Evolutionary conservation across 441 rosid species (phyloP), one percentile per base, ranked within the genome.

Genomic region (Populus hybrid): DNA sequence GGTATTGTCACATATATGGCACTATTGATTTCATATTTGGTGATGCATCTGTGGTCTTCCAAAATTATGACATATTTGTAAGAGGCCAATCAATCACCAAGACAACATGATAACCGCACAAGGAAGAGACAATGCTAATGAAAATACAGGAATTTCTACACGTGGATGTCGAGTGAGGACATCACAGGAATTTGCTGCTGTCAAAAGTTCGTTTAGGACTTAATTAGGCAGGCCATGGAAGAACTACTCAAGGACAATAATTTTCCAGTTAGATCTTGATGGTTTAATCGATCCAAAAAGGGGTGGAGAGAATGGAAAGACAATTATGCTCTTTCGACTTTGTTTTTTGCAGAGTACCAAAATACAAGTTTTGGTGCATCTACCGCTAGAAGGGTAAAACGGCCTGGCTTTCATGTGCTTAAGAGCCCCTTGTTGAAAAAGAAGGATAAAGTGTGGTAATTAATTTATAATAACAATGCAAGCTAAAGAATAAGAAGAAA

Each of bases 151-250:
- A 38, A 89, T 91, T 65, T 84, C 87, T 0, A 87, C 92, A 6
- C 85, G 85, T 11, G 74, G 78, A 16, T 91, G 88, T 0, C 76
- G 94, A 1, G 80, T 92, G 3, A 71, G 84, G 74, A 82, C 95
- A 0, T 72, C 92, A 0, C 79, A 84, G 0, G 94, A 89, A 28
- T 74, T 94, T 0, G 53, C 32, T 0, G 36, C 77, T 0, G 90
- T 80, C 3, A 86, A 83, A 67, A 74, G 73, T 28, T 76, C 73
- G 21, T 85, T 85, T 46, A 80, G 24, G 75, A 89, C 78, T 65
- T 92, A 83, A 71, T 53, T 91, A 26, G 95, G 98, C 0, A 74
- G 94, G 81, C 93, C 97, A 0, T 94, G 97, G 94, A 89, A 75
- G 74, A 82, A 76, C 72, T 89, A 91, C 42, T 89, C 93, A 2